Evolutionary conservation across 805 yeast species (phyloP), one percentile per base, ranked within the genome.

Genomic region (Wickerhamomyces rabaulensis): DNA sequence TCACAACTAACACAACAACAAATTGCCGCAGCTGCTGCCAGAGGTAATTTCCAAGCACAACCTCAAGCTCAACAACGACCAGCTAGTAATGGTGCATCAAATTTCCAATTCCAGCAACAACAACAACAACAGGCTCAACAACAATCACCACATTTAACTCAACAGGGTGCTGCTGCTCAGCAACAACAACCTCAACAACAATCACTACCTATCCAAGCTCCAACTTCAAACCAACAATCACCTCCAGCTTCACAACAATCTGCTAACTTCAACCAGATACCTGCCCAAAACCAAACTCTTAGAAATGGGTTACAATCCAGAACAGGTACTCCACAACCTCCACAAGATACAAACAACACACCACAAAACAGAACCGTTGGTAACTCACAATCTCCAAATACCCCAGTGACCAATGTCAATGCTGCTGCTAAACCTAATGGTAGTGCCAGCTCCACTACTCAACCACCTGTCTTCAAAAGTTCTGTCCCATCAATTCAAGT

Each of bases 401-500:
- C 73, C 10, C 73, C 78, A 25, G 70, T 73, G 1, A 74, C 78
- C 2, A 61, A 67, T 35, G 80, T 71, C 7, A 74, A 73, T 55
- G 80, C 80, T 19, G 75, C 77, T 20, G 79, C 80, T 3, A 57
- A 55, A 43, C 70, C 72, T 15, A 61, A 56, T 47, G 61, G 67
- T 17, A 59, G 60, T 13, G 52, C 50, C 15, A 56, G 54, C 15
- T 35, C 57, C 6, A 58, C 54, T 27, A 61, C 57, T 39, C 50
- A 62, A 1, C 56, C 60, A 4, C 54, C 50, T 20, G 60, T 68
- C n/a, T 68, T 68, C 58, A 70, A 70, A 49, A 65, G 68, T 21
- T 60, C 76, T 3, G 72, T 67, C 19, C 87, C 89, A 2, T 74
- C 82, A n/a, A 71, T 84, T 31, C 85, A 87, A 1, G 83, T 92